A percentile compares a stretch with the other conserved stretches of the same genome.
These are phyloP conservation scores for Aspergillus sp. DNA, from an alignment of 2,329 filamentous ascomycete species.

Conservation along the genomic window DNA sequence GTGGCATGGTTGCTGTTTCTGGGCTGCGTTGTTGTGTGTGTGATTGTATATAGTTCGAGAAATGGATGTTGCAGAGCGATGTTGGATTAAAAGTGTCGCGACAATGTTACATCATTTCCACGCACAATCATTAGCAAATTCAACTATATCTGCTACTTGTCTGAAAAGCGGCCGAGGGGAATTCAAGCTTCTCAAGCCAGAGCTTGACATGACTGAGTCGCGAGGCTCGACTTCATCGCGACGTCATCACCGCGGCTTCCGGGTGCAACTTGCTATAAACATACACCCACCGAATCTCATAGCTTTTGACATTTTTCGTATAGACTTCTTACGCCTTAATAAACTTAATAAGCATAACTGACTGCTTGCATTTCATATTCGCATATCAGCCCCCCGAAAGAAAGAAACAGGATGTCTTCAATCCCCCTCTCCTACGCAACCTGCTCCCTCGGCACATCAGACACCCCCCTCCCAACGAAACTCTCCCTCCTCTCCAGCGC, in stretches of 20 bases:
- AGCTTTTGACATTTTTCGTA: neutral
- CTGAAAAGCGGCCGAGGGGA: neutral
- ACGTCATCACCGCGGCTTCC: conserved; percentile 19
- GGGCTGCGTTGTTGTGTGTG: neutral
- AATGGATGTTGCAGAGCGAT: neutral
- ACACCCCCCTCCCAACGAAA: conserved; percentile 43
- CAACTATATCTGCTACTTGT: neutral
- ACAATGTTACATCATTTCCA: neutral
- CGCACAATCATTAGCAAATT: neutral
- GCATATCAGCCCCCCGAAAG: neutral
- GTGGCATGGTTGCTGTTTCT: conserved; percentile 25
- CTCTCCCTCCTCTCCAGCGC: conserved; percentile 44
- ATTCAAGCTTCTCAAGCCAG: conserved; percentile 6
- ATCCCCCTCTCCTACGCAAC: conserved; percentile 48
- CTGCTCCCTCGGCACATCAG: conserved; percentile 47
- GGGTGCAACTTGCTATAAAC: neutral
- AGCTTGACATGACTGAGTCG: neutral
- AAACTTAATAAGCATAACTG: neutral
- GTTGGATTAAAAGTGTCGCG: neutral
- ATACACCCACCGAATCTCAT: neutral
- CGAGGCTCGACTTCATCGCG: conserved; percentile 16
- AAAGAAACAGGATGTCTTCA: neutral
- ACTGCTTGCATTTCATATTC: neutral
- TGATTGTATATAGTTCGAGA: neutral
- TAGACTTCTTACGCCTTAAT: no score